phyloP scores from a whole-genome alignment of 805 yeast genomes.

The Jamesozyma spencerorum region DNA sequence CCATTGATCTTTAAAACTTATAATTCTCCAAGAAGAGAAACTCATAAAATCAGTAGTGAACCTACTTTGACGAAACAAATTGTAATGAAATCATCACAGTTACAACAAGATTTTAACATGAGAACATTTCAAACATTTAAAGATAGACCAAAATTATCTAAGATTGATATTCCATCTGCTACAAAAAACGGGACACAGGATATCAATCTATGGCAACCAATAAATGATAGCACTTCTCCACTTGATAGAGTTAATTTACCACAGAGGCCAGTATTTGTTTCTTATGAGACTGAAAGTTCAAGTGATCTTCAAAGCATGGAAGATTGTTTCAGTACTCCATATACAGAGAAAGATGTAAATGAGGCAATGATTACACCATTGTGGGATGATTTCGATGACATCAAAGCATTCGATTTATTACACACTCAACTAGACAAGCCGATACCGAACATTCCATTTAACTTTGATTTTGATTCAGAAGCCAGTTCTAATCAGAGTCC shows the following conservation, averaged over 20 bases:
- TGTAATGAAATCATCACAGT: too few species aligned
- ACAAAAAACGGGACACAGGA: background rate
- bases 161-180: too few species aligned
- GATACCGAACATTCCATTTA: background rate
- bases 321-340: background rate
- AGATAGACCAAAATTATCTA: too few species aligned
- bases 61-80: too few species aligned
- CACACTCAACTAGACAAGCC: background rate
- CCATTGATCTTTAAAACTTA: too few species aligned
- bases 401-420: background rate
- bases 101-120: too few species aligned
- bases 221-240: background rate
- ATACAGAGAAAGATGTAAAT: background rate
- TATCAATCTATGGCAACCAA: background rate
- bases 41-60: too few species aligned
- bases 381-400: background rate
- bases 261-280: background rate
- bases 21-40: too few species aligned
- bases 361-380: background rate
- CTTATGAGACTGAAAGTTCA: background rate
- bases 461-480: background rate
- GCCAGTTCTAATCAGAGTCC: too few species aligned
- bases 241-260: background rate
- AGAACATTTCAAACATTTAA: too few species aligned
- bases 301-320: background rate